These are phyloP conservation scores for Onygenales sp. DNA, from an alignment of 2,329 filamentous ascomycete genomes.

Conservation along the genomic window DNA sequence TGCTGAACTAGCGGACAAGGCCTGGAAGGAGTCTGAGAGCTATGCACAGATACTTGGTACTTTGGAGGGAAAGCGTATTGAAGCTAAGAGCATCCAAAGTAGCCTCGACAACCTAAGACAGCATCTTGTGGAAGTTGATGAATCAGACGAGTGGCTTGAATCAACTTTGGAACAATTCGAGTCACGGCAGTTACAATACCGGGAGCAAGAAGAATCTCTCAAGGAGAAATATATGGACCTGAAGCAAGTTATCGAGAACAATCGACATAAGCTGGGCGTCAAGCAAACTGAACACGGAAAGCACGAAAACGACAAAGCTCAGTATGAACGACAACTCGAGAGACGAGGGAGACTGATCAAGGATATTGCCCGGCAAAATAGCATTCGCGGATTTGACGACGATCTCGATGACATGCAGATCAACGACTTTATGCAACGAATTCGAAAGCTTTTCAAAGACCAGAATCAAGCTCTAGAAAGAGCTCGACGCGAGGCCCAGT, in stretches of 20 bases:
- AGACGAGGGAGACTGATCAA: slow-evolving; percentile 65
- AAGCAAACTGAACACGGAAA: slow-evolving; percentile 51
- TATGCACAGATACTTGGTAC: slow-evolving; percentile 67
- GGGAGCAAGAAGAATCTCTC: slow-evolving; percentile 53
- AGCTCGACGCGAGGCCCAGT: slow-evolving; percentile 60
- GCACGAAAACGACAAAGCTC: slow-evolving; percentile 75
- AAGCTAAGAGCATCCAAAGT: slow-evolving; percentile 59
- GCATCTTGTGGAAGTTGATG: slow-evolving; percentile 66
- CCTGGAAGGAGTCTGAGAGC: slow-evolving; percentile 62
- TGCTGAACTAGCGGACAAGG: slow-evolving; percentile 49
- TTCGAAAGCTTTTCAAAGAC: slow-evolving; percentile 65
- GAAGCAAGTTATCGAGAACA: slow-evolving; percentile 39
- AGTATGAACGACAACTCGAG: slow-evolving; percentile 70
- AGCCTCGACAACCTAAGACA: slow-evolving; percentile 60
- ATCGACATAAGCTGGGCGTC: slow-evolving; percentile 31
- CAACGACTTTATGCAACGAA: slow-evolving; percentile 64
- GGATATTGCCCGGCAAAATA: slow-evolving; percentile 65
- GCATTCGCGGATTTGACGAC: slow-evolving; percentile 75
- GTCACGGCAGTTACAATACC: slow-evolving; percentile 57
- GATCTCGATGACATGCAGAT: slow-evolving; percentile 66
- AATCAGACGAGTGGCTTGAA: slow-evolving; percentile 68
- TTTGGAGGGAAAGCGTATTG: slow-evolving; percentile 66
- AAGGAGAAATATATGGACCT: slow-evolving; percentile 58
- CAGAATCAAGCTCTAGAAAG: slow-evolving; percentile 71
- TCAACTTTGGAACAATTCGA: slow-evolving; percentile 68